Conservation (phyloP, 1,284 basidiomycete genomes). For the Leccinum pachyderme region DNA sequence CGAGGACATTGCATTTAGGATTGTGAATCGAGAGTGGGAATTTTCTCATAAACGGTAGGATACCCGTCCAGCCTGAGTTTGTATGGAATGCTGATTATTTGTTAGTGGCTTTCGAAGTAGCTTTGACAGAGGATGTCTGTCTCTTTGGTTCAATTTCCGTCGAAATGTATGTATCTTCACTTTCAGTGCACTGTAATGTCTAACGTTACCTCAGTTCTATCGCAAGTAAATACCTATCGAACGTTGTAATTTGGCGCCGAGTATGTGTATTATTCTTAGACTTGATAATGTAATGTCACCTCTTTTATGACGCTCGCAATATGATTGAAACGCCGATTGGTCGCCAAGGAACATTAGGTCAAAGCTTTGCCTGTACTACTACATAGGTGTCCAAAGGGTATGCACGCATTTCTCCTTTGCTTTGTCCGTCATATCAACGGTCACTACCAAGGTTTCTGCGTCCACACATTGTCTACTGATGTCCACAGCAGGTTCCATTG, state of each 20-base stretch:
- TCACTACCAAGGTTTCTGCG: conserved; percentile 4
- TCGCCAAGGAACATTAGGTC: conserved; percentile 6
- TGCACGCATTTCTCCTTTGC: conserved; percentile 1
- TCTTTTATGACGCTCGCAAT: conserved; percentile 16
- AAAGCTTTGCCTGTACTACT: conserved; percentile 20
- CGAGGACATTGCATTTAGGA: conserved; percentile 97
- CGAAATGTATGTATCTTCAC: conserved; percentile 63
- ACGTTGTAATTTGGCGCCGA: conserved; percentile 9
- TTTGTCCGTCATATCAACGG: conserved; percentile 25
- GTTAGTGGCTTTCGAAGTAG: conserved; percentile 79
- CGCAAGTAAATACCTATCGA: conserved; percentile 46
- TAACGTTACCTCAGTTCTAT: conserved; percentile 55
- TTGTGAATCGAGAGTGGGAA: conserved; percentile 98
- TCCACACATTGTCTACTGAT: background rate
- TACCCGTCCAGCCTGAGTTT: background rate
- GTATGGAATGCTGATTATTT: conserved; percentile 14
- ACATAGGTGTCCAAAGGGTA: conserved; percentile 2
- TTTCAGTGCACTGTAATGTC: conserved; percentile 13
- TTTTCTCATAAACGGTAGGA: conserved; percentile 89
- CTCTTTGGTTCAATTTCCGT: conserved; percentile 85
- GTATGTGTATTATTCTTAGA: conserved; percentile 16
- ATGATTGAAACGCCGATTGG: conserved; percentile 5
- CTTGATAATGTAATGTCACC: conserved; percentile 28
- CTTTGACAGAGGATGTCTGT: conserved; percentile 82
- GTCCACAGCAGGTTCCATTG: conserved; percentile 10